phyloP scores from a whole-genome alignment of 352 stramenopile genomes.

The Saprolegnia parasitica region DNA sequence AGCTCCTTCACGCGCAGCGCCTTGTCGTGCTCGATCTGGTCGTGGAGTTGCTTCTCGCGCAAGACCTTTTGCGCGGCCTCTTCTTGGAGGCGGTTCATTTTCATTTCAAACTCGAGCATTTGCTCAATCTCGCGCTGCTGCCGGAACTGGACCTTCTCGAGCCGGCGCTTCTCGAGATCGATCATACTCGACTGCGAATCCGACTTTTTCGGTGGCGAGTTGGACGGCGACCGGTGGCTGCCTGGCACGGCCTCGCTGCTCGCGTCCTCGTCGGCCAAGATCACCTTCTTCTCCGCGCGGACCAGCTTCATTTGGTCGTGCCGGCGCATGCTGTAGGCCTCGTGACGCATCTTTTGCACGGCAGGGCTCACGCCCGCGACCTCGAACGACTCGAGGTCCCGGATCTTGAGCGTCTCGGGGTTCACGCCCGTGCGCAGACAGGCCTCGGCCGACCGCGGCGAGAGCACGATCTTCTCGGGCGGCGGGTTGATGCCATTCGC shows the following conservation, averaged over 20 bases:
- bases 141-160: conserved; percentile 70
- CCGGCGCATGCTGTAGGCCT: conserved; percentile 87
- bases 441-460: conserved; percentile 81
- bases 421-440: conserved; percentile 90
- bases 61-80: conserved; percentile 63
- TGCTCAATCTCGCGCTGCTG: conserved; percentile 83
- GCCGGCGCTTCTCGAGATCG: conserved; percentile 57
- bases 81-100: conserved; percentile 82
- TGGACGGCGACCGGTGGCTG: conserved; percentile 24
- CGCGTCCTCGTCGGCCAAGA: conserved; percentile 49
- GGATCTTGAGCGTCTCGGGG: conserved; percentile 88
- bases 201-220: conserved; percentile 32
- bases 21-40: conserved; percentile 64
- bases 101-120: conserved; percentile 90
- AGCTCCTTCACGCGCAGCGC: conserved; percentile 58
- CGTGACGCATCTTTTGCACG: conserved; percentile 88
- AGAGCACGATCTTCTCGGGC: conserved; percentile 74
- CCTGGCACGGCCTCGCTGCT: background rate
- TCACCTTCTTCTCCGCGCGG: conserved; percentile 67
- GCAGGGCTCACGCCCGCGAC: conserved; percentile 71
- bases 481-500: conserved; percentile 67
- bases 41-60: conserved; percentile 54
- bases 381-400: conserved; percentile 90
- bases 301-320: conserved; percentile 90
- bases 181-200: conserved; percentile 40